Conservation (phyloP, 495 filamentous ascomycete species). For the Penicillium argentinense region DNA sequence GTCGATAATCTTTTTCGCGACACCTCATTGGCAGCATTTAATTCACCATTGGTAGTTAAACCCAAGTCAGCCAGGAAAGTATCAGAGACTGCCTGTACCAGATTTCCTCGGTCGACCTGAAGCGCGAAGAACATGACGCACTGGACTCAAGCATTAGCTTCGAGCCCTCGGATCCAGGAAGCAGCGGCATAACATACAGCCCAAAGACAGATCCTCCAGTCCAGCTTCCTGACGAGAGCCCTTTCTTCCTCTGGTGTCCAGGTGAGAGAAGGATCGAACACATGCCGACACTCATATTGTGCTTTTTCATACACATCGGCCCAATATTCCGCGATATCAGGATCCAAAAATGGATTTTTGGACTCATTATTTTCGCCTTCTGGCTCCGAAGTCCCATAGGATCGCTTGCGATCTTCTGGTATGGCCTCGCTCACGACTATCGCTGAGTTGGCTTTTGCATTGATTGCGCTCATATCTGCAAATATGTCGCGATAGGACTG, state of each 20-base stretch:
- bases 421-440: background rate
- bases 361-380: background rate
- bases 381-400: conserved; percentile 6
- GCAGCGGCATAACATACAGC: conserved; percentile 38
- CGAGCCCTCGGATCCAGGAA: background rate
- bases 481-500: background rate
- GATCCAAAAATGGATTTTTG: conserved; percentile 43
- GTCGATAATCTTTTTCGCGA: no score
- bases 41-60: conserved; percentile 49
- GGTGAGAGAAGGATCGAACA: conserved; percentile 51
- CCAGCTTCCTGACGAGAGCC: conserved; percentile 49
- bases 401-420: background rate
- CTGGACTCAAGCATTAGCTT: background rate
- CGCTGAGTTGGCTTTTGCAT: background rate
- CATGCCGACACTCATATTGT: conserved; percentile 54
- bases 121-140: conserved; percentile 65
- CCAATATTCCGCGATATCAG: conserved; percentile 47
- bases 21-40: no score
- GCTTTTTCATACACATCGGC: conserved; percentile 48
- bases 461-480: background rate
- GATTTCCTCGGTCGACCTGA: conserved; percentile 58
- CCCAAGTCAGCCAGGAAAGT: conserved; percentile 54
- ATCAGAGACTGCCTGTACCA: conserved; percentile 55
- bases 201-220: conserved; percentile 53
- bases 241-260: conserved; percentile 58